These are phyloP conservation scores for Citropsis articulata DNA, from an alignment of 345 rosid genomes.

Conservation along the genomic window DNA sequence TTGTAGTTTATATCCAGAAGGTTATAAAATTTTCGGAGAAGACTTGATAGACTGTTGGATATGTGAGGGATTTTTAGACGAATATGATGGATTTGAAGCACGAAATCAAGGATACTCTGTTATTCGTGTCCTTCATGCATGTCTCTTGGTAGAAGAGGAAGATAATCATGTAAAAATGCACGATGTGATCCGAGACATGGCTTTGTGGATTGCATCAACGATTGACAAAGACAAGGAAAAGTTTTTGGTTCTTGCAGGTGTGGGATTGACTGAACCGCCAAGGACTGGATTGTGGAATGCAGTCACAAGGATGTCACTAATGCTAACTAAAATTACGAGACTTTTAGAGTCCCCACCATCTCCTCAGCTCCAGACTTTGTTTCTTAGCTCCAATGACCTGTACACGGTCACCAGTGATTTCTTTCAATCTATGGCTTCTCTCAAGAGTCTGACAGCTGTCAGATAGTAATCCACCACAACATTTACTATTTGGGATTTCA, in stretches of 20 bases:
- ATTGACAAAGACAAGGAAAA: constrained; percentile 12
- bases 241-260: constrained; percentile 17
- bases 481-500: too few relatives aligned
- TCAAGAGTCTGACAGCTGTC: too few relatives aligned
- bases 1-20: too few relatives aligned
- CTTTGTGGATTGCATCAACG: constrained; percentile 30
- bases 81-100: not conserved
- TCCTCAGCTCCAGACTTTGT: constrained; percentile 24
- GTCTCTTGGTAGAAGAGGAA: constrained; percentile 21
- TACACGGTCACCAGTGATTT: too few relatives aligned
- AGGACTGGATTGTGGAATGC: constrained; percentile 15
- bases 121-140: constrained; percentile 22
- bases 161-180: constrained; percentile 34
- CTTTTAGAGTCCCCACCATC: constrained; percentile 12
- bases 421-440: too few relatives aligned
- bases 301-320: constrained; percentile 26
- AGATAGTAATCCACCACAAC: too few relatives aligned
- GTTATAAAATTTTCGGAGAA: too few relatives aligned
- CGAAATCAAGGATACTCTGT: not conserved
- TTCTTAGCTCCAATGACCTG: not conserved
- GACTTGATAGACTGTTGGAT: constrained; percentile 22
- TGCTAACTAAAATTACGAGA: constrained; percentile 14
- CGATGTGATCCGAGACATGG: constrained; percentile 40
- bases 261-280: constrained; percentile 11
- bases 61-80: constrained; percentile 28